Evolutionary conservation across 163 green algal genomes (phyloP).

Genomic region (Scenedesmus sp.): DNA sequence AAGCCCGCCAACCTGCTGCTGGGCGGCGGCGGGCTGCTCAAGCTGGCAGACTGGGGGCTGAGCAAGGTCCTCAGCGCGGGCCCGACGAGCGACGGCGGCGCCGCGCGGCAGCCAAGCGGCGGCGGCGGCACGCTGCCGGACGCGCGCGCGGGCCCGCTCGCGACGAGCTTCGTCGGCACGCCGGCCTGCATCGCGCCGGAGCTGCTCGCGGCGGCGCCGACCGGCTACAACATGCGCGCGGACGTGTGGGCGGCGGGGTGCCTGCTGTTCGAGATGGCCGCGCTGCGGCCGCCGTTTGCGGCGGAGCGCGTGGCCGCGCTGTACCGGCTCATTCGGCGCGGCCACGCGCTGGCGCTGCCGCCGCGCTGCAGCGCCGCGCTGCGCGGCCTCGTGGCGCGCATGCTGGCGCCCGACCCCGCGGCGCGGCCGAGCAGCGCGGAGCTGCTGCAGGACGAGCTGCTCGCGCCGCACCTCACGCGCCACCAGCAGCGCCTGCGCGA

Average conservation of each 20-base stretch:
- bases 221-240: constrained; percentile 15
- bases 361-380: constrained; percentile 3
- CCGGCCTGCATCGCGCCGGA: constrained; percentile 27
- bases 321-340: constrained; percentile 16
- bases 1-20: constrained; percentile 92
- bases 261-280: constrained; percentile 32
- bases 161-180: constrained; percentile 14
- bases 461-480: not conserved
- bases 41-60: constrained; percentile 96
- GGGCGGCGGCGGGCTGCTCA: constrained; percentile 69
- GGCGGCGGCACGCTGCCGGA: no score
- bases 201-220: not conserved
- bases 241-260: constrained; percentile 32
- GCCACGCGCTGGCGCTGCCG: not conserved
- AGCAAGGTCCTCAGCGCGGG: constrained; percentile 52
- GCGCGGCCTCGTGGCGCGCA: not conserved
- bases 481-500: no score
- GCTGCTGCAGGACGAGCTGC: constrained; percentile 8
- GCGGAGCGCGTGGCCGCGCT: constrained; percentile 10
- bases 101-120: no score
- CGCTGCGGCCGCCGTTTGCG: constrained; percentile 19
- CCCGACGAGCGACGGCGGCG: not conserved
- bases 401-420: constrained; percentile 21
- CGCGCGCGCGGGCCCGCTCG: not conserved
- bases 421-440: constrained; percentile 5